A percentile compares a stretch with the other conserved stretches of the same genome.
phyloP scores from a whole-genome alignment of 371 early-diverging fungal species.

The Mycotypha africana region DNA sequence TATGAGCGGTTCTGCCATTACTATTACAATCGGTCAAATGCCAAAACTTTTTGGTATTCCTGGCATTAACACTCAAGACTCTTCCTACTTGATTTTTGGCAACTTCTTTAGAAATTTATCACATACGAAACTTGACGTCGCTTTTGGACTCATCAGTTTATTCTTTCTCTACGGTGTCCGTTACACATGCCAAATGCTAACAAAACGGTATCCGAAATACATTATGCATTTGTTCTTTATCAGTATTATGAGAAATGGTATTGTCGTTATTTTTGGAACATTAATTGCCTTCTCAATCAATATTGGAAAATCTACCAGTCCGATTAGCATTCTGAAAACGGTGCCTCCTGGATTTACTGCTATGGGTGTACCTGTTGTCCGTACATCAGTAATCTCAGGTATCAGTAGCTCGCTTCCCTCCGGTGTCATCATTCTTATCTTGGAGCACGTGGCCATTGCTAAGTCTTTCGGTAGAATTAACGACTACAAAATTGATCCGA shows the following conservation, averaged over 20 bases:
- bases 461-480: slow-evolving; percentile 68
- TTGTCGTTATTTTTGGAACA: slow-evolving; percentile 42
- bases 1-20: slow-evolving; percentile 67
- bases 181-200: slow-evolving; percentile 15
- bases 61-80: slow-evolving; percentile 49
- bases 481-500: slow-evolving; percentile 45
- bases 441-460: slow-evolving; percentile 81
- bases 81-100: slow-evolving; percentile 46
- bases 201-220: slow-evolving; percentile 25
- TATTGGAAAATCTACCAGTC: slow-evolving; percentile 20
- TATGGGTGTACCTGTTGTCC: slow-evolving; percentile 44
- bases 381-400: slow-evolving; percentile 24
- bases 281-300: slow-evolving; percentile 29
- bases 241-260: slow-evolving; percentile 41
- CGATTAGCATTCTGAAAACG: slow-evolving; percentile 50
- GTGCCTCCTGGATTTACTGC: slow-evolving; percentile 67
- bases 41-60: slow-evolving; percentile 71
- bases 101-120: slow-evolving; percentile 39
- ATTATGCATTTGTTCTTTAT: slow-evolving; percentile 35
- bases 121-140: slow-evolving; percentile 37
- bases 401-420: slow-evolving; percentile 50
- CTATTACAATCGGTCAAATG: slow-evolving; percentile 67
- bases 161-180: slow-evolving; percentile 37
- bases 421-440: slow-evolving; percentile 63
- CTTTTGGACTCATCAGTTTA: slow-evolving; percentile 40